phyloP scores from a whole-genome alignment of 2,329 filamentous ascomycete genomes.

The Ophiostoma tasmaniense region DNA sequence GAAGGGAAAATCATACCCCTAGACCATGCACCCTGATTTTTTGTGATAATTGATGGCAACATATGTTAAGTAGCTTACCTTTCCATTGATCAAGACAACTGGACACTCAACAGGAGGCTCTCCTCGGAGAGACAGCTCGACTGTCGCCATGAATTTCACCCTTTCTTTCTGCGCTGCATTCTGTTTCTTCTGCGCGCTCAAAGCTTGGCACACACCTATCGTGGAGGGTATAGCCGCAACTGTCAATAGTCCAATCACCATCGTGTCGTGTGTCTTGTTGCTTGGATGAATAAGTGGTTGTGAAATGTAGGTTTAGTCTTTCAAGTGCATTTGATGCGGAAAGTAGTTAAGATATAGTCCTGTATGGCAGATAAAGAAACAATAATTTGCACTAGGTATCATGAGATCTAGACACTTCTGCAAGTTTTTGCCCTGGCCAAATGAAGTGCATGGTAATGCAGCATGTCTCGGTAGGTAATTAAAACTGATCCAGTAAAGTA shows the following conservation, averaged over 20 bases:
- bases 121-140: neutral
- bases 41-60: too few species aligned
- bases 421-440: neutral
- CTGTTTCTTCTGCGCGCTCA: conserved; percentile 49
- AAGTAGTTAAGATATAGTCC: neutral
- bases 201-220: conserved; percentile 46
- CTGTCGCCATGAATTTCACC: conserved; percentile 5
- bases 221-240: conserved; percentile 46
- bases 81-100: neutral
- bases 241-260: conserved; percentile 36
- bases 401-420: neutral
- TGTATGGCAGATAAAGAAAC: neutral
- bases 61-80: neutral
- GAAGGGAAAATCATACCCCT: conserved; percentile 10
- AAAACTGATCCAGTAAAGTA: neutral
- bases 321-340: neutral
- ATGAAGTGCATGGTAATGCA: neutral
- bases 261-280: neutral
- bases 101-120: neutral
- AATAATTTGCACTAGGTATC: neutral
- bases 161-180: conserved; percentile 45
- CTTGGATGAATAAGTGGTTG: neutral
- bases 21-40: conserved; percentile 16
- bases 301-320: neutral
- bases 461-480: neutral